A percentile compares a stretch with the other conserved stretches of the same genome.
Evolutionary conservation across 306 rosid genomes (phyloP).

Genomic region (Luffa acutangula): DNA sequence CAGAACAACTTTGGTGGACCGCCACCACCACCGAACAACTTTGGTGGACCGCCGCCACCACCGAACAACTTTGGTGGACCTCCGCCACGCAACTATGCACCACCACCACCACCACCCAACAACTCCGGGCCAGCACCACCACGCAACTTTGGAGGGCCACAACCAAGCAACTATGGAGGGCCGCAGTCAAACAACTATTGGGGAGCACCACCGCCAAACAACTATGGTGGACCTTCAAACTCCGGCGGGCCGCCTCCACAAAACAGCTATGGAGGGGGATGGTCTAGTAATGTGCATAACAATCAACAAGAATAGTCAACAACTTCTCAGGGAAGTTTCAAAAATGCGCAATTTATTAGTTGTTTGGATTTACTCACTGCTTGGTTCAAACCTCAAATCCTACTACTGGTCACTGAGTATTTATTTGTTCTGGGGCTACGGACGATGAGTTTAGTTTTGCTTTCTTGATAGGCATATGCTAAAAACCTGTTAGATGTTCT

Average conservation of each 20-base stretch:
- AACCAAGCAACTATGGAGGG: neutral
- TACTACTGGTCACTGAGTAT: neutral
- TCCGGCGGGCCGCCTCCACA: constrained; percentile 13
- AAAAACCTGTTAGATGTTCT: neutral
- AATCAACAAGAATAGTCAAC: constrained; percentile 27
- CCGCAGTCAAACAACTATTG: neutral
- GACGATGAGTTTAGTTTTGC: neutral
- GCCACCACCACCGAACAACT: neutral
- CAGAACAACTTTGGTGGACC: no score
- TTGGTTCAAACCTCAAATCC: neutral
- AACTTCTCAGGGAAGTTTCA: constrained; percentile 20
- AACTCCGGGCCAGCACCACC: neutral
- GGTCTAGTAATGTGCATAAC: constrained; percentile 35
- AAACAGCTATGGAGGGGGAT: constrained; percentile 36
- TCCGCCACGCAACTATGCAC: neutral
- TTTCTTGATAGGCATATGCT: neutral
- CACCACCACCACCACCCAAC: neutral
- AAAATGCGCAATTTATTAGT: neutral
- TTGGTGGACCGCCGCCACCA: neutral
- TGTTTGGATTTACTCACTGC: neutral
- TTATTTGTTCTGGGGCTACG: neutral
- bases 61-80: neutral
- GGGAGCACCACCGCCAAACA: constrained; percentile 6
- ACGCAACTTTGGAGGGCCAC: neutral
- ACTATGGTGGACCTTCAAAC: constrained; percentile 14